Evolutionary conservation across 805 yeast genomes (phyloP), one percentile per base, ranked within the genome.

Genomic region (Sungouiella thailandica): DNA sequence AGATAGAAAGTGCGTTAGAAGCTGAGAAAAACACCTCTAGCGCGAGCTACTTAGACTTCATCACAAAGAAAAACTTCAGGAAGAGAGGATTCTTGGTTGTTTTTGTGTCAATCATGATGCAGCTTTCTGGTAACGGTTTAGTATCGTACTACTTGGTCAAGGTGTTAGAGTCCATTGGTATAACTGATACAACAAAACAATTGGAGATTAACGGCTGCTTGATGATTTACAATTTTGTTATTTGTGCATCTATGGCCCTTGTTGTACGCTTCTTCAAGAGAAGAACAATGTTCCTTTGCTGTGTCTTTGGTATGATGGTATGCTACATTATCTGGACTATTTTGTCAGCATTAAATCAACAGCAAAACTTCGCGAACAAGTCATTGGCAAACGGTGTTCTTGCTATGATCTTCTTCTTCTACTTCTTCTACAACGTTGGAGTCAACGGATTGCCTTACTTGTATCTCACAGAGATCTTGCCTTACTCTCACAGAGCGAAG

Each of bases 141-240:
- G 70, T 70, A 19, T 63, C 73, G 4, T 71, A 70, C 58, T 72
- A 72, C 50, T 55, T 72, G 36, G 56, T 62, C 41, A 58, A 62
- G 43, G 79, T 75, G n/a, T 59, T 74, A 39, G 47, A 54, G 36
- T 64, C 74, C 15, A 70, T 74, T 49, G 78, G 80, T 40, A 68
- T 73, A 44, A 68, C 70, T 31, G 58, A 57, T 12, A 55, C 62
- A 17, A 54, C 53, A 29, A 53, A 57, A 35, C 73, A 73, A 52
- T 60, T 72, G 34, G 47, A 65, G 31, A 62, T 72, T 47, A 73
- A 73, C 47, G 76, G 72, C 38, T 65, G 67, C 38, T 60, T 73
- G 42, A 67, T 64, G 67, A 54, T 69, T 37, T 72, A 60, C 53
- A 72, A 70, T 55, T 62, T 63, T 43, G 55, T 50, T 7, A 34